Percentiles rank a stretch among this genome's conserved stretches.
Conservation (phyloP, 345 rosid species). For the Lepidium sativum region DNA sequence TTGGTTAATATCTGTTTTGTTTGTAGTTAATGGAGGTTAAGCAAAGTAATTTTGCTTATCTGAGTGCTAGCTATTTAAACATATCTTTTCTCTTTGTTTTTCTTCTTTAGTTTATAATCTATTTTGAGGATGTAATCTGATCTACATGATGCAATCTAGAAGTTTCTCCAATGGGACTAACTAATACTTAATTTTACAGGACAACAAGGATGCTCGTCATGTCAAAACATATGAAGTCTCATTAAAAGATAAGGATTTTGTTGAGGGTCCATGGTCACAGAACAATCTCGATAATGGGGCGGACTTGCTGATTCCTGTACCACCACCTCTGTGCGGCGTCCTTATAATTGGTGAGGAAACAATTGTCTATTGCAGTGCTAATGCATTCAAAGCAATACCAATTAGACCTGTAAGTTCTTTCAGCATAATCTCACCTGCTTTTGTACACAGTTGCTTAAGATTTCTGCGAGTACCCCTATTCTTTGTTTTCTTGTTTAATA, state of each 20-base stretch:
- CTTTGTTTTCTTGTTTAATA: conserved; percentile 11
- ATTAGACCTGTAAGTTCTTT: conserved; percentile 68
- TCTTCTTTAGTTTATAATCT: neutral
- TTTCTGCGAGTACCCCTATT: neutral
- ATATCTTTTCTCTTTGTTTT: neutral
- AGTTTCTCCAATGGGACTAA: neutral
- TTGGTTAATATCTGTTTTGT: neutral
- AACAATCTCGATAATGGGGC: conserved; percentile 96
- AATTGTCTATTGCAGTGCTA: conserved; percentile 89
- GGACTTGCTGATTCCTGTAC: conserved; percentile 85
- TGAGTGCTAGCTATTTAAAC: neutral
- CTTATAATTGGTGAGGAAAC: conserved; percentile 97
- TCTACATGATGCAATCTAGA: neutral
- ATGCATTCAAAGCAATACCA: conserved; percentile 86
- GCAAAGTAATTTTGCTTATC: neutral
- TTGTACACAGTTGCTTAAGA: neutral
- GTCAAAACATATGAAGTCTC: conserved; percentile 94
- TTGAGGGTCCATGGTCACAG: conserved; percentile 97
- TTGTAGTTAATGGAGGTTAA: conserved; percentile 1
- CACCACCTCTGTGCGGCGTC: conserved; percentile 97
- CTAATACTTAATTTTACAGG: conserved; percentile 38
- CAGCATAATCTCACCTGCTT: neutral
- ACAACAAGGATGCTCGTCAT: conserved; percentile 97
- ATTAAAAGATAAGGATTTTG: conserved; percentile 89
- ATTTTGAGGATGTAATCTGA: neutral